Evolutionary conservation across 768 basidiomycete species (phyloP).

Genomic region (Lepiota venenata): DNA sequence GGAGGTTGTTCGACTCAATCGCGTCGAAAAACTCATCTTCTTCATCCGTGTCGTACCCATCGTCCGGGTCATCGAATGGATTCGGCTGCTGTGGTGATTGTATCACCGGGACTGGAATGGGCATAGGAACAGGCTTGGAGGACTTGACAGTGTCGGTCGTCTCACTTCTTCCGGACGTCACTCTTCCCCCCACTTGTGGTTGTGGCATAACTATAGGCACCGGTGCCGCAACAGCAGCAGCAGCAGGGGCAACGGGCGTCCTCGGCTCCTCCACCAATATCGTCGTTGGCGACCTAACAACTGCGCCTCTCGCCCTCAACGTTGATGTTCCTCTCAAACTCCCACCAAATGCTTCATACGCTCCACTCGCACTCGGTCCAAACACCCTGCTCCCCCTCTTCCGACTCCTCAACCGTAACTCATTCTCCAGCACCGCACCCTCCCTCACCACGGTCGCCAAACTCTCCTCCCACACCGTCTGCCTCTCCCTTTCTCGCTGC

Average conservation of each 20-base stretch:
- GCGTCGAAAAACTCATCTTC: slow-evolving; percentile 99
- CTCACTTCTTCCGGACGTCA: slow-evolving; percentile 7
- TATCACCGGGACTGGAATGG: background rate
- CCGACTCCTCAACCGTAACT: slow-evolving; percentile 61
- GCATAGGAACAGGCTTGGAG: background rate
- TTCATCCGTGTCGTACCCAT: slow-evolving; percentile 57
- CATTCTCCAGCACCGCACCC: slow-evolving; percentile 79
- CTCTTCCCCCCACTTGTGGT: background rate
- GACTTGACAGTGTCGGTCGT: slow-evolving; percentile 14
- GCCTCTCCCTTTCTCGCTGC: slow-evolving; percentile 58
- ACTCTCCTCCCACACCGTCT: slow-evolving; percentile 87
- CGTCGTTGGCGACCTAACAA: slow-evolving; percentile 2
- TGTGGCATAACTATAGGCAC: background rate
- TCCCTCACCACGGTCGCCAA: slow-evolving; percentile 81
- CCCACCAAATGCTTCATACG: slow-evolving; percentile 2
- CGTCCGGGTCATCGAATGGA: slow-evolving; percentile 14
- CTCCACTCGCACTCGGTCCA: slow-evolving; percentile 23
- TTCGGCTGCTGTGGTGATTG: slow-evolving; percentile 14
- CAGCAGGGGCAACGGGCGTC: too few species aligned
- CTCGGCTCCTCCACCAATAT: background rate
- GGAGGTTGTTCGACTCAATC: slow-evolving; percentile 78
- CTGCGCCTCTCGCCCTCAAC: slow-evolving; percentile 11
- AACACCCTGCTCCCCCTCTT: slow-evolving; percentile 59
- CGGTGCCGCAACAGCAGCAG: too few species aligned
- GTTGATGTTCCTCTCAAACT: slow-evolving; percentile 10